Percentiles rank a stretch among this genome's conserved stretches.
These are phyloP conservation scores for Pythium rishiriense DNA, from an alignment of 352 stramenopile genomes.

Conservation along the genomic window DNA sequence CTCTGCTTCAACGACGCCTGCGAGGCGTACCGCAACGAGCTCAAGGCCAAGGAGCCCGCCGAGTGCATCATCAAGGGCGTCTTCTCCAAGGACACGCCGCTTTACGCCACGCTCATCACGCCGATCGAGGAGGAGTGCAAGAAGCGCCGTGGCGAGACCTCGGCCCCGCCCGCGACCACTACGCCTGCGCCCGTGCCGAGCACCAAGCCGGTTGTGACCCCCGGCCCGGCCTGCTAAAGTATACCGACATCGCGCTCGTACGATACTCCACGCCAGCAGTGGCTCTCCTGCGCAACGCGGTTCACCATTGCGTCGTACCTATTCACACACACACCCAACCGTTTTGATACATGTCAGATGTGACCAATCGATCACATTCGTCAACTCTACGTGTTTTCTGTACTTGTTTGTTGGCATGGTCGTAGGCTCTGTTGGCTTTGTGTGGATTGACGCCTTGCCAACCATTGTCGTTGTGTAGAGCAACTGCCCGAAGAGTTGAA, in stretches of 20 bases:
- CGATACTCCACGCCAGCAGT: background rate
- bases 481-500: too few relatives aligned
- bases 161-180: background rate
- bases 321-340: background rate
- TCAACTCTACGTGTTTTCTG: too few relatives aligned
- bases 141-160: background rate
- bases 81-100: background rate
- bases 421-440: too few relatives aligned
- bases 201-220: background rate
- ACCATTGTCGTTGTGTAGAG: too few relatives aligned
- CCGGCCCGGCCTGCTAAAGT: constrained; percentile 3
- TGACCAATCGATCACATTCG: background rate
- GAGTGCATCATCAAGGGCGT: background rate
- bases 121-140: constrained; percentile 6
- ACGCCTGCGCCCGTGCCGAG: background rate
- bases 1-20: constrained; percentile 17
- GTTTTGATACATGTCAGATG: constrained; percentile 7
- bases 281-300: background rate
- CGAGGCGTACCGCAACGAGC: constrained; percentile 8
- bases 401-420: too few relatives aligned
- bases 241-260: background rate
- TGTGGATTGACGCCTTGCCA: too few relatives aligned
- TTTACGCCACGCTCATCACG: constrained; percentile 3
- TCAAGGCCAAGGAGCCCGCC: constrained; percentile 1
- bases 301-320: background rate